Percentiles rank a stretch among this genome's conserved stretches.
These are phyloP conservation scores for Cladophialophora psammophila DNA, from an alignment of 2,329 filamentous ascomycete species.

Conservation along the genomic window DNA sequence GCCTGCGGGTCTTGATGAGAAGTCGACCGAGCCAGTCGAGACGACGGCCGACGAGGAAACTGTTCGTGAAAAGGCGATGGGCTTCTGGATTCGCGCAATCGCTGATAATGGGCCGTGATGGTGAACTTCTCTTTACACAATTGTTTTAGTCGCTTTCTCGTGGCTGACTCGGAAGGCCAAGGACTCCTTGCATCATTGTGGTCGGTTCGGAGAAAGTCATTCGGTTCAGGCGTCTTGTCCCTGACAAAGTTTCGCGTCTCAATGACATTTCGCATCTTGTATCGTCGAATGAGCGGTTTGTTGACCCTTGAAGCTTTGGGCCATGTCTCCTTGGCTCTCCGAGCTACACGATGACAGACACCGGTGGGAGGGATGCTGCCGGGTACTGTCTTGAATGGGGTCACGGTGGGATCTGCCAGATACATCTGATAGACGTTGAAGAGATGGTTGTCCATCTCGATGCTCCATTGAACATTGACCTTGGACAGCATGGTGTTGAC, in stretches of 20 bases:
- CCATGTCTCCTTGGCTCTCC: constrained; percentile 69
- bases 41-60: constrained; percentile 43
- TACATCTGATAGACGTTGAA: constrained; percentile 72
- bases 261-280: constrained; percentile 40
- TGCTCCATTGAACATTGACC: constrained; percentile 58
- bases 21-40: constrained; percentile 38
- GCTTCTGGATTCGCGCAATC: constrained; percentile 66
- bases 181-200: constrained; percentile 45
- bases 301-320: constrained; percentile 48
- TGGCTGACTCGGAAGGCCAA: constrained; percentile 67
- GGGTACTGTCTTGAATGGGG: constrained; percentile 71
- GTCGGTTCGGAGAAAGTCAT: constrained; percentile 39
- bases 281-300: constrained; percentile 36
- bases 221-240: constrained; percentile 40
- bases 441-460: constrained; percentile 70
- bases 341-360: constrained; percentile 68
- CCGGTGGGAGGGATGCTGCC: constrained; percentile 69
- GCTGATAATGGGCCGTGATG: constrained; percentile 69
- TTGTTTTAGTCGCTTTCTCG: constrained; percentile 64
- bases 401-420: constrained; percentile 70
- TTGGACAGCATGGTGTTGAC: constrained; percentile 41
- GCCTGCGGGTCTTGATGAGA: constrained; percentile 36
- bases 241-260: constrained; percentile 31
- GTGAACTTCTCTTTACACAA: constrained; percentile 68
- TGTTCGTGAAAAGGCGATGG: constrained; percentile 64